Percentiles rank a stretch among this genome's conserved stretches.
Conservation (phyloP, 2,329 filamentous ascomycete genomes). For the Paecilomyces niveus region DNA sequence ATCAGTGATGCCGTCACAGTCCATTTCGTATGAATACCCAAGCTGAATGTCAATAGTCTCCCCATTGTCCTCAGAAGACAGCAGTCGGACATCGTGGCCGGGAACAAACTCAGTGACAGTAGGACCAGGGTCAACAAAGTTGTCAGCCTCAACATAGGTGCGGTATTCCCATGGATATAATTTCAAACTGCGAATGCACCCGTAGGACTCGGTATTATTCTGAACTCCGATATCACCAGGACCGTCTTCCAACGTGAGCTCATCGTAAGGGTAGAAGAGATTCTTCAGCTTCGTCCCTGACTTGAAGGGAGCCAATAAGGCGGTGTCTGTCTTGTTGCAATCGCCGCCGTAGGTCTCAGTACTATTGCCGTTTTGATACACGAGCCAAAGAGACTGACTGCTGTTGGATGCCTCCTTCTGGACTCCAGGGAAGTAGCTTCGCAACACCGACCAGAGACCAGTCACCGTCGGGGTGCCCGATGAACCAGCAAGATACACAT, state of each 20-base stretch:
- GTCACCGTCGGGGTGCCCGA: conserved; percentile 42
- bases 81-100: neutral
- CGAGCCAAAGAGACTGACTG: neutral
- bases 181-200: neutral
- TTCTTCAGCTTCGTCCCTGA: neutral
- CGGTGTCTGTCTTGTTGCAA: neutral
- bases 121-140: neutral
- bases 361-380: neutral
- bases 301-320: neutral
- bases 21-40: neutral
- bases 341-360: neutral
- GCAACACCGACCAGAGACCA: conserved; percentile 50
- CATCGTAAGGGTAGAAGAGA: neutral
- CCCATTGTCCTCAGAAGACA: neutral
- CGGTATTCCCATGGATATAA: neutral
- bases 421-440: conserved; percentile 36
- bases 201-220: neutral
- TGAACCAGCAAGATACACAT: conserved; percentile 38
- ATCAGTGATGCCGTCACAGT: neutral
- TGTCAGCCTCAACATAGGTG: neutral
- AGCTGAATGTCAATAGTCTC: neutral
- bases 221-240: neutral
- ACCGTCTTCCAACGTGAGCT: neutral
- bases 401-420: conserved; percentile 36
- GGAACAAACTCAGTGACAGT: neutral